phyloP scores from a whole-genome alignment of 257 asterid species.

The Petunia secreta region DNA sequence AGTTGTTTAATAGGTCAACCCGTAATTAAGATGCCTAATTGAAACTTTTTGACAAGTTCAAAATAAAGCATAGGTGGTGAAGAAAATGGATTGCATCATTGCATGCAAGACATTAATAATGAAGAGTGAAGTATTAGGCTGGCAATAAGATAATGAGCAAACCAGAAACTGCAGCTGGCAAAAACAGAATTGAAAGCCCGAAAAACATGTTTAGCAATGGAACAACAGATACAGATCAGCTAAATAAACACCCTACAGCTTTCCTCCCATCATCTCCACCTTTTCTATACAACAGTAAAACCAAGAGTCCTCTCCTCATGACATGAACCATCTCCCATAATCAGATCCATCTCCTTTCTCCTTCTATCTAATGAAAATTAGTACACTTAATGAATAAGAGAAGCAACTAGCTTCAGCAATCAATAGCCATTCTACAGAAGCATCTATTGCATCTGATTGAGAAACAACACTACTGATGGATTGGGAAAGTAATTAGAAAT shows the following conservation, averaged over 20 bases:
- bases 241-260: background rate
- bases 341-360: conserved; percentile 3
- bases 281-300: conserved; percentile 8
- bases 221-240: background rate
- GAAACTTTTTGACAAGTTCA: no score
- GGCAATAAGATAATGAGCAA: background rate
- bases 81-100: no score
- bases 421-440: background rate
- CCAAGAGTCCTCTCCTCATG: background rate
- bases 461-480: background rate
- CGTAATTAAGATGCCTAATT: no score
- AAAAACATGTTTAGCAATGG: background rate
- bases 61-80: no score
- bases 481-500: background rate
- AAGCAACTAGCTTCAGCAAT: background rate
- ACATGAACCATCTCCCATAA: no score
- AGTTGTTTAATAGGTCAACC: no score
- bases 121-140: no score
- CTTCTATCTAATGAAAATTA: background rate
- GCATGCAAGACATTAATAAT: no score
- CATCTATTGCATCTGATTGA: background rate
- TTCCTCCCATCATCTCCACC: background rate
- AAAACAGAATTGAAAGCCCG: background rate
- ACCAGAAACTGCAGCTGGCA: conserved; percentile 3
- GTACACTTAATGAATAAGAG: background rate